Evolutionary conservation across 1,284 basidiomycete species (phyloP).

Genomic region (Leccinum cinnamomeum): DNA sequence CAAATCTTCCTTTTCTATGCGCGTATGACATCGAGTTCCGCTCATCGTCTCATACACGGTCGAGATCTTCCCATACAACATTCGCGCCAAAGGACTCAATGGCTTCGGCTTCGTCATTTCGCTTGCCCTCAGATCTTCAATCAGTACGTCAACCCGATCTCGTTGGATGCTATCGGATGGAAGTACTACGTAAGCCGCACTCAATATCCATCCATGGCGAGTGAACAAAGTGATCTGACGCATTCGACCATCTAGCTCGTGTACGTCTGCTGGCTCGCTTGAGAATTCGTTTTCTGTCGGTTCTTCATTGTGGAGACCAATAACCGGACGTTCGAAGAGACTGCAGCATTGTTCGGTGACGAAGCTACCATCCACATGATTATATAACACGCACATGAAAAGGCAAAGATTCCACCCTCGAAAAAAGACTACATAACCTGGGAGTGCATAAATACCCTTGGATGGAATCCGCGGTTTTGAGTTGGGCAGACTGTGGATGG

Average conservation of each 20-base stretch:
- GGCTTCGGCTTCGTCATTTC: too few relatives aligned
- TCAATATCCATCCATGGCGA: not conserved
- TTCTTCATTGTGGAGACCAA: conserved; percentile 73
- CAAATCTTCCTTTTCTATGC: conserved; percentile 57
- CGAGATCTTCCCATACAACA: too few relatives aligned
- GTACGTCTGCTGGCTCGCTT: conserved; percentile 65
- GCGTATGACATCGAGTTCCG: conserved; percentile 48
- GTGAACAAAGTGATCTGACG: not conserved
- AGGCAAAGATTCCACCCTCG: too few relatives aligned
- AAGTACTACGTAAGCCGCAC: conserved; percentile 53
- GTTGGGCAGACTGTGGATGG: too few relatives aligned
- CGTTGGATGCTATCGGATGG: conserved; percentile 47
- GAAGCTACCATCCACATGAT: conserved; percentile 50
- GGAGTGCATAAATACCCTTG: too few relatives aligned
- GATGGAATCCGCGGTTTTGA: too few relatives aligned
- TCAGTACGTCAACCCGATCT: too few relatives aligned
- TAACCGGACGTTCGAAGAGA: conserved; percentile 71
- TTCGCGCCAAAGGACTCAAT: too few relatives aligned
- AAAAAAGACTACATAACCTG: too few relatives aligned
- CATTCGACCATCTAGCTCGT: conserved; percentile 44
- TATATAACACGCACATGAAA: too few relatives aligned
- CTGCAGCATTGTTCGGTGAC: conserved; percentile 71
- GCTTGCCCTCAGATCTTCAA: too few relatives aligned
- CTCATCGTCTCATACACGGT: conserved; percentile 63
- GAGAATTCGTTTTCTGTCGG: conserved; percentile 63